These are phyloP conservation scores for Geotrichum citri-aurantii DNA, from an alignment of 1,139 yeast species.

Conservation along the genomic window DNA sequence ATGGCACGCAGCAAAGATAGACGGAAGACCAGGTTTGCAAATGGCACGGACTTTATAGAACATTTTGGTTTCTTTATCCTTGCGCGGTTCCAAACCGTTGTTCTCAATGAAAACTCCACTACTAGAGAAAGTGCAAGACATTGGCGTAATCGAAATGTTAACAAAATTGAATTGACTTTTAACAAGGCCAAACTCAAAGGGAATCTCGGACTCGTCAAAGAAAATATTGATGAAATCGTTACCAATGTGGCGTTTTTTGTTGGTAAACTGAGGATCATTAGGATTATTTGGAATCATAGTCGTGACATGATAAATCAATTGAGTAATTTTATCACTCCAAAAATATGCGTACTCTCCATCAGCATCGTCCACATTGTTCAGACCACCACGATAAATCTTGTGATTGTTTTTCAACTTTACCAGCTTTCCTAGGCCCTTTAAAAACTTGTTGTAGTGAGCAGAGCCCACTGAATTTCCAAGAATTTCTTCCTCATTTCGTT, in stretches of 20 bases:
- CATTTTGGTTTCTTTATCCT: constrained; percentile 16
- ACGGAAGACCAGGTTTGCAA: constrained; percentile 67
- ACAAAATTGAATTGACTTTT: constrained; percentile 78
- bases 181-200: constrained; percentile 66
- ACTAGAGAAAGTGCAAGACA: constrained; percentile 32
- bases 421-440: constrained; percentile 53
- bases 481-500: constrained; percentile 57
- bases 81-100: not conserved
- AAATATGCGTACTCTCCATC: constrained; percentile 76
- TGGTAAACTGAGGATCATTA: constrained; percentile 44
- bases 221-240: constrained; percentile 76
- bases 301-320: constrained; percentile 69
- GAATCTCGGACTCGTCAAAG: constrained; percentile 66
- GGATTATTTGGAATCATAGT: constrained; percentile 66
- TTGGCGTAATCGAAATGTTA: constrained; percentile 73
- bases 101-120: constrained; percentile 7
- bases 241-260: constrained; percentile 81
- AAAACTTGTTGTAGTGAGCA: constrained; percentile 51
- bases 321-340: constrained; percentile 68
- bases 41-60: constrained; percentile 58
- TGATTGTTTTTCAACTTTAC: constrained; percentile 51
- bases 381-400: constrained; percentile 68
- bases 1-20: constrained; percentile 69
- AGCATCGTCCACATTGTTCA: constrained; percentile 59
- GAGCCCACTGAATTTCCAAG: constrained; percentile 65